Percentiles rank a stretch among this genome's conserved stretches.
These are phyloP conservation scores for Cladorrhinum sp. DNA, from an alignment of 2,329 filamentous ascomycete genomes.

Conservation along the genomic window DNA sequence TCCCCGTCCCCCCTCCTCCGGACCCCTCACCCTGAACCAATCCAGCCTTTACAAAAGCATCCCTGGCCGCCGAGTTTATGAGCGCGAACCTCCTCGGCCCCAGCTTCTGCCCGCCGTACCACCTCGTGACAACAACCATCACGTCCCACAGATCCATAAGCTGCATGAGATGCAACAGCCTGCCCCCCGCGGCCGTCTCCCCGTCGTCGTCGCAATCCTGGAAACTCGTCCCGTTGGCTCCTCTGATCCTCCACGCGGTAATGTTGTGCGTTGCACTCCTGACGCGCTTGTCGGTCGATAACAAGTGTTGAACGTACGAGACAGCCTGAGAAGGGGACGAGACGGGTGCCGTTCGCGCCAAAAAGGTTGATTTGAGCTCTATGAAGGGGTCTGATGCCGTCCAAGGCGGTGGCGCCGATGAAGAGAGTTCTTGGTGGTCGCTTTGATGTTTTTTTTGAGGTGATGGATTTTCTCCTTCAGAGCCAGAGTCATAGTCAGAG, in stretches of 20 bases:
- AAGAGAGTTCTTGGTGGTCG: not conserved
- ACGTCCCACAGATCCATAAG: slow-evolving; percentile 92
- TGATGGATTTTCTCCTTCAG: not conserved
- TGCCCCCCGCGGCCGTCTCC: slow-evolving; percentile 83
- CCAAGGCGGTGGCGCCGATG: slow-evolving; percentile 56
- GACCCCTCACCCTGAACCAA: slow-evolving; percentile 48
- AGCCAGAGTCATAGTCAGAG: not conserved
- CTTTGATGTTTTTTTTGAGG: not conserved
- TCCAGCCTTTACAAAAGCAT: slow-evolving; percentile 76
- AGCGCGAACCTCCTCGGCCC: slow-evolving; percentile 86
- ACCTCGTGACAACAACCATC: slow-evolving; percentile 88
- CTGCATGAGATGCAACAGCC: slow-evolving; percentile 87
- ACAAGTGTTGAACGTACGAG: slow-evolving; percentile 68
- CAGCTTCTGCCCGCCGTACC: slow-evolving; percentile 90
- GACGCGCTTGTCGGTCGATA: slow-evolving; percentile 78
- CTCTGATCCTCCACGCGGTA: slow-evolving; percentile 82
- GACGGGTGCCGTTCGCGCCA: slow-evolving; percentile 73
- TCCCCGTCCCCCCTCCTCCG: slow-evolving; percentile 5
- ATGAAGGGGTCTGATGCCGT: slow-evolving; percentile 67
- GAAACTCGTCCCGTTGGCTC: slow-evolving; percentile 54
- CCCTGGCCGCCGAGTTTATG: slow-evolving; percentile 82
- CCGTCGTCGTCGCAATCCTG: slow-evolving; percentile 97
- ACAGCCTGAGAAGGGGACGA: slow-evolving; percentile 68
- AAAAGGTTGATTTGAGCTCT: slow-evolving; percentile 84
- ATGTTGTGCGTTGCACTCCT: slow-evolving; percentile 94